These are phyloP conservation scores for Suillus luteus DNA, from an alignment of 768 basidiomycete species.

Conservation along the genomic window DNA sequence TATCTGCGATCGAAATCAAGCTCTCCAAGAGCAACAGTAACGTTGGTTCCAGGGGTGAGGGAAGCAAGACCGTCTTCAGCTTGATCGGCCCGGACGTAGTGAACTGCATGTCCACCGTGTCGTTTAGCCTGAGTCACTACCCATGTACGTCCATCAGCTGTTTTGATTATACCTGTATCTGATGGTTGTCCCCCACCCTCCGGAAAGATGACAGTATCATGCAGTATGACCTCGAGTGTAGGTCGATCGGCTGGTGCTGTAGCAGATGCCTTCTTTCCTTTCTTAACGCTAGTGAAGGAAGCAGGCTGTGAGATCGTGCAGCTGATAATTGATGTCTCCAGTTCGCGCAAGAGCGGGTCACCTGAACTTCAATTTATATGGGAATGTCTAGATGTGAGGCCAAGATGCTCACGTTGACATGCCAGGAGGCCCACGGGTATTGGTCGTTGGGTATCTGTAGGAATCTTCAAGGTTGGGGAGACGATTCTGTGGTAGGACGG, in stretches of 20 bases:
- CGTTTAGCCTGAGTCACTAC: constrained; percentile 67
- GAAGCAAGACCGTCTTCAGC: constrained; percentile 44
- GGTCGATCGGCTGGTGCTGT: constrained; percentile 46
- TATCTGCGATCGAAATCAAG: constrained; percentile 64
- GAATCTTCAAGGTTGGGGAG: constrained; percentile 56
- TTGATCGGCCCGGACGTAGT: constrained; percentile 56
- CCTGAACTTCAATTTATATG: constrained; percentile 41
- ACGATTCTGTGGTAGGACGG: constrained; percentile 66
- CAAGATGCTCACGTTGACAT: constrained; percentile 62
- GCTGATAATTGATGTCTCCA: constrained; percentile 59
- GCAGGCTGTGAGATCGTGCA: constrained; percentile 48
- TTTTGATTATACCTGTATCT: constrained; percentile 63
- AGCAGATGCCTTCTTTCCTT: constrained; percentile 53
- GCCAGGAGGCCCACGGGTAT: constrained; percentile 78
- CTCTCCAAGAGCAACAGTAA: constrained; percentile 56
- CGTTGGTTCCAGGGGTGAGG: constrained; percentile 53
- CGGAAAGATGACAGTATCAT: constrained; percentile 80
- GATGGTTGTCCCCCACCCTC: constrained; percentile 84
- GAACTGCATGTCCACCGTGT: constrained; percentile 72
- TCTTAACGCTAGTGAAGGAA: constrained; percentile 45
- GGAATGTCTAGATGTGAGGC: constrained; percentile 11
- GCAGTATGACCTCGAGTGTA: constrained; percentile 65
- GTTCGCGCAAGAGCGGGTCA: constrained; percentile 64
- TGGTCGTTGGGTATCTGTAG: constrained; percentile 49
- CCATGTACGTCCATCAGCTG: constrained; percentile 49